Conservation (phyloP, 2,329 filamentous ascomycete species). For the Epichloe sp. region DNA sequence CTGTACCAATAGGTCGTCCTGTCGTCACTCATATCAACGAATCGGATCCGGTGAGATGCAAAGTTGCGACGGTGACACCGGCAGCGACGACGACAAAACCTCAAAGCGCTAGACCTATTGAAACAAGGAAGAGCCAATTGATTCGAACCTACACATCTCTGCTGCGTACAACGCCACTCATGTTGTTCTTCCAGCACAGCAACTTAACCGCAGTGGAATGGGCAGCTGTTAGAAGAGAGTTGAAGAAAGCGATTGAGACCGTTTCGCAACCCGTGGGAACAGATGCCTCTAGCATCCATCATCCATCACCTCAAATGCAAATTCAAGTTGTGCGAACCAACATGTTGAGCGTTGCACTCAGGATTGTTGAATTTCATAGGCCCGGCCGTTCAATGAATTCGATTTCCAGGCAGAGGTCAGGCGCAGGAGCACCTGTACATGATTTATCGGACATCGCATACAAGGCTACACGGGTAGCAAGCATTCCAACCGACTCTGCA, state of each 20-base stretch:
- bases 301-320: conserved; percentile 51
- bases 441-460: conserved; percentile 43
- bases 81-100: conserved; percentile 47
- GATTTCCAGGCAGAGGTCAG: conserved; percentile 17
- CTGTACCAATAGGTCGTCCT: neutral
- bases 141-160: conserved; percentile 76
- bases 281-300: conserved; percentile 17
- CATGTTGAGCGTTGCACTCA: conserved; percentile 76
- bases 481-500: conserved; percentile 24
- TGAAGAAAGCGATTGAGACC: conserved; percentile 28
- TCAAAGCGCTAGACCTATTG: conserved; percentile 72
- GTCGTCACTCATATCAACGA: neutral
- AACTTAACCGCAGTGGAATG: conserved; percentile 56
- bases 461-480: conserved; percentile 28
- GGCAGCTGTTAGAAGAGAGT: conserved; percentile 29
- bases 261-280: conserved; percentile 22
- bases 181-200: conserved; percentile 69
- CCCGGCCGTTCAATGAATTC: conserved; percentile 27
- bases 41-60: conserved; percentile 22
- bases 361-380: conserved; percentile 73
- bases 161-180: conserved; percentile 70
- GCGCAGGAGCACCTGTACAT: conserved; percentile 25
- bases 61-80: conserved; percentile 37
- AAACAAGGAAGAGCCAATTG: conserved; percentile 83
- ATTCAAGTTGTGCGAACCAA: conserved; percentile 78